Evolutionary conservation across 179 eudicot species (phyloP), one percentile per base, ranked within the genome.

Genomic region (Corrigiola litoralis): DNA sequence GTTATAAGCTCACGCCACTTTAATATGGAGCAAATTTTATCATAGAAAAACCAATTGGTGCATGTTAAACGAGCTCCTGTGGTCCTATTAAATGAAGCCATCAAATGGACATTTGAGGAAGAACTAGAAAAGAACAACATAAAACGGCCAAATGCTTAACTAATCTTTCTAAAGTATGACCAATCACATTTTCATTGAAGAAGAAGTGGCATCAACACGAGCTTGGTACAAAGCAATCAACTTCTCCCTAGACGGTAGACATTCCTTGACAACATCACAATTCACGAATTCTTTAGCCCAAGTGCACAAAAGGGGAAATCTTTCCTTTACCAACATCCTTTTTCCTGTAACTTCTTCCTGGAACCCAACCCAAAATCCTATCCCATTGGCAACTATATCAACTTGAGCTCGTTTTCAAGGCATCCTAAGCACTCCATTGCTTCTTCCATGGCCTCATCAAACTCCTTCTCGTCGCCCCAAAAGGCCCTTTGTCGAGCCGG

Each of bases 331-430:
- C 25, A 44, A 17, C 18, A 29, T 27, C 18, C 2, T 31, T 45
- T 45, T 44, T 10, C 18, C 33, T 20, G 37, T 25, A 8, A 61
- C 54, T 31, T 45, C 66, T 12, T 61, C 66, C 45, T 45, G 66
- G 41, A 46, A 40, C n/a, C 29, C 56, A 63, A 46, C 56, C 67
- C 67, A 63, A 63, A 5, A 63, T 33, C 32, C 56, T 20, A 63
- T 14, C 4, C 67, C 67, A 63, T 48, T 33, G 48, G 56, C 56
- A 47, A 48, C 57, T 32, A 63, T 18, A 48, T 63, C 66, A 14
- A 63, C 32, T 9, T 46, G 23, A 63, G 56, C 45, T 63, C 56
- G 18, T 48, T 32, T 31, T 47, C 67, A 47, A 63, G 67, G 3
- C 23, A 63, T 14, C 56, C 37, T 16, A 63, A 31, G 41, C 55